phyloP scores from a whole-genome alignment of 2,329 filamentous ascomycete genomes.

The Spiromastix sp. region DNA sequence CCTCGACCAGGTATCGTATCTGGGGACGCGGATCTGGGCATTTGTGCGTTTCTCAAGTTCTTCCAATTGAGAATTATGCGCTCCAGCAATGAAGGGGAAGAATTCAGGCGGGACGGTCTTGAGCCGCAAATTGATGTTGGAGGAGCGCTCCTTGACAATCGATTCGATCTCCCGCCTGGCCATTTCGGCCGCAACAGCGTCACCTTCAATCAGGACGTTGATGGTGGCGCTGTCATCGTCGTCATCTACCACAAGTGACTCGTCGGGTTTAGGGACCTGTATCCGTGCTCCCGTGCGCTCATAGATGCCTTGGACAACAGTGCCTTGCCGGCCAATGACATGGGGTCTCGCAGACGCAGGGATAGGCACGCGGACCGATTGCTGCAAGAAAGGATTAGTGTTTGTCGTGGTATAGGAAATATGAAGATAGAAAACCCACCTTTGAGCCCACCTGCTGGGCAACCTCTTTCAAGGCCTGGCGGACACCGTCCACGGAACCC shows the following conservation, averaged over 20 bases:
- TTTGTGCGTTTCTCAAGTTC: constrained; percentile 63
- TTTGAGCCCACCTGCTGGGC: constrained; percentile 79
- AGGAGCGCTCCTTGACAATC: constrained; percentile 77
- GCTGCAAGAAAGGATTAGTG: no score
- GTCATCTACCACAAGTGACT: constrained; percentile 53
- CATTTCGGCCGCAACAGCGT: constrained; percentile 74
- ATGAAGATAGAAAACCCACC: constrained; percentile 39
- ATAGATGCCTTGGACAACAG: constrained; percentile 81
- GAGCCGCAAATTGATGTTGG: constrained; percentile 70
- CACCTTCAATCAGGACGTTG: constrained; percentile 81
- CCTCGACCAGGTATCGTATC: constrained; percentile 62
- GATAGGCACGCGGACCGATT: constrained; percentile 64
- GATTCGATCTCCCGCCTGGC: constrained; percentile 74
- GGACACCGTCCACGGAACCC: constrained; percentile 72
- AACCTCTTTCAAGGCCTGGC: constrained; percentile 81
- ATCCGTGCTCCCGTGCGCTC: constrained; percentile 84
- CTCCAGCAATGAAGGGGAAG: constrained; percentile 87
- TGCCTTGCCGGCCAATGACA: constrained; percentile 86
- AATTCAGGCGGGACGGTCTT: constrained; percentile 81
- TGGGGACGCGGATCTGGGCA: constrained; percentile 71
- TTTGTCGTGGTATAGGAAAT: constrained; percentile 1
- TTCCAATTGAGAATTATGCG: constrained; percentile 57
- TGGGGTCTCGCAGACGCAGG: constrained; percentile 74
- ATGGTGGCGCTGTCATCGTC: constrained; percentile 70
- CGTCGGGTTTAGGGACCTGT: constrained; percentile 74